A percentile compares a stretch with the other conserved stretches of the same genome.
These are phyloP conservation scores for Tuber indicum DNA, from an alignment of 495 filamentous ascomycete genomes.

Conservation along the genomic window DNA sequence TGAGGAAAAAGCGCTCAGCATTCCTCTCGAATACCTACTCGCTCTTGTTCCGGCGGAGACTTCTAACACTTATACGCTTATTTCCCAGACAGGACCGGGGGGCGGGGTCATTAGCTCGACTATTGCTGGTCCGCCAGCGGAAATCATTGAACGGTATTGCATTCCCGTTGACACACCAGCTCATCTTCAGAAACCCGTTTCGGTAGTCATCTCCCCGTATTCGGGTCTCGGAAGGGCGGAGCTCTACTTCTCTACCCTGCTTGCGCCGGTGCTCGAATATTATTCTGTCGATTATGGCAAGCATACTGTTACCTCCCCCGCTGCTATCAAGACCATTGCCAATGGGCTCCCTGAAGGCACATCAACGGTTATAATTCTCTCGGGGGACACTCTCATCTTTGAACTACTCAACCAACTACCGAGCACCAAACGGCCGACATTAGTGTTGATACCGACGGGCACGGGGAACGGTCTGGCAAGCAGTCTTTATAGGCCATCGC, in stretches of 20 bases:
- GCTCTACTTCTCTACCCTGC: neutral
- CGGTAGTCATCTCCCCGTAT: neutral
- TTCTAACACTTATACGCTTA: neutral
- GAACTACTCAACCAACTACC: conserved; percentile 66
- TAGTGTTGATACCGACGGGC: conserved; percentile 68
- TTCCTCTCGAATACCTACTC: neutral
- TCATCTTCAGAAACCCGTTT: neutral
- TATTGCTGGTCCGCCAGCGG: neutral
- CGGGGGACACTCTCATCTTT: conserved; percentile 76
- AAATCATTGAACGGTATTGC: neutral
- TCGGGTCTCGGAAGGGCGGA: neutral
- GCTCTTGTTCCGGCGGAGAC: neutral
- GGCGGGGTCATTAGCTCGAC: neutral
- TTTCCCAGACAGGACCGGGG: neutral
- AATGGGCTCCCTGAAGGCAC: neutral
- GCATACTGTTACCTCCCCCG: neutral
- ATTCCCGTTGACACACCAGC: neutral
- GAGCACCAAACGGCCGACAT: conserved; percentile 47
- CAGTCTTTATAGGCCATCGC: conserved; percentile 48
- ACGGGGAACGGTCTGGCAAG: conserved; percentile 85
- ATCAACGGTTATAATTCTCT: conserved; percentile 60
- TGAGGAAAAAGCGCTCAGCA: neutral
- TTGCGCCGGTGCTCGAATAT: neutral
- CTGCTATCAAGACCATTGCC: neutral
- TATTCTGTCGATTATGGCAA: neutral